Percentiles rank a stretch among this genome's conserved stretches.
phyloP scores from a whole-genome alignment of 257 asterid genomes.

The Solanum commersonii region DNA sequence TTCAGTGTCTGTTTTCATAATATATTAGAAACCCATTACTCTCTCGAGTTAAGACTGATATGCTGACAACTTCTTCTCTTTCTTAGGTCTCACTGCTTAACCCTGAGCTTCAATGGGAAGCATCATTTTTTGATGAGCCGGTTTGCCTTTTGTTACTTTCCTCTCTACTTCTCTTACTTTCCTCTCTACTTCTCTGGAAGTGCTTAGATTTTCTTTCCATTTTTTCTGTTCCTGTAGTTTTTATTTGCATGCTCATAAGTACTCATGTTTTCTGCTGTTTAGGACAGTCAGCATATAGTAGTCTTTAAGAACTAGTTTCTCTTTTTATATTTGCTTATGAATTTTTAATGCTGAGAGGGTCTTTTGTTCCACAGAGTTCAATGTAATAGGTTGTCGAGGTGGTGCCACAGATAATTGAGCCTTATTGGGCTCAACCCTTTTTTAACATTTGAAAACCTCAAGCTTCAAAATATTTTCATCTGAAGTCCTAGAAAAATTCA shows the following conservation, averaged over 20 bases:
- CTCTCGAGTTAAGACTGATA: not conserved
- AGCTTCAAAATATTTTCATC: not conserved
- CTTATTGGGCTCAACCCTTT: not conserved
- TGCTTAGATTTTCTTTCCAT: not conserved
- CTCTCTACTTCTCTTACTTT: not conserved
- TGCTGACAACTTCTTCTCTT: not conserved
- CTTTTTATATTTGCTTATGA: not conserved
- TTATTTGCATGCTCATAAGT: not conserved
- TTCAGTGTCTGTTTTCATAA: constrained; percentile 2
- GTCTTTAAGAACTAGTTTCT: not conserved
- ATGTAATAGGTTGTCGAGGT: not conserved
- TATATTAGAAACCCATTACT: not conserved
- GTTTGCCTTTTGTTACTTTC: constrained; percentile 37
- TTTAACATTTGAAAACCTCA: not conserved
- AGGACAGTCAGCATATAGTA: not conserved
- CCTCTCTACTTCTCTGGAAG: not conserved
- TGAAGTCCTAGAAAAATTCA: not conserved
- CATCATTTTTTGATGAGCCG: constrained; percentile 95
- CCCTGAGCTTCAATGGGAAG: constrained; percentile 89
- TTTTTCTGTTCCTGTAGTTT: not conserved
- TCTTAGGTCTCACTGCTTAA: constrained; percentile 77
- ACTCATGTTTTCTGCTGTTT: not conserved
- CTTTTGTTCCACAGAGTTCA: not conserved
- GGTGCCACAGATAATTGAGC: not conserved
- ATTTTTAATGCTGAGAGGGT: not conserved